phyloP scores from a whole-genome alignment of 768 basidiomycete species.

The Tephrocybe sp. region DNA sequence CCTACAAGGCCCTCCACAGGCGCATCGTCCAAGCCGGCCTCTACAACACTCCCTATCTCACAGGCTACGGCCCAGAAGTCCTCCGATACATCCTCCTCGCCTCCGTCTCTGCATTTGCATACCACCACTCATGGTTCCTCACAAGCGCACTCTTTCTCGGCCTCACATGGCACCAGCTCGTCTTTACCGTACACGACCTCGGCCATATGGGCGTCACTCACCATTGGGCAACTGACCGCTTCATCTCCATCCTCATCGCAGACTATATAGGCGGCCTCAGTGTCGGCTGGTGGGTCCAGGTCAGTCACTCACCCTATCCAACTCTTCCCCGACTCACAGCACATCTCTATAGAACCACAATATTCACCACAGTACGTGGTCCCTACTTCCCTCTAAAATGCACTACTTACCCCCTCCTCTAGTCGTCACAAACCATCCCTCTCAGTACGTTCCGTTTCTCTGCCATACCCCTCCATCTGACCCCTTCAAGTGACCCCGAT shows the following conservation, averaged over 20 bases:
- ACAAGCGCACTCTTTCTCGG: constrained; percentile 81
- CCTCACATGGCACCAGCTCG: constrained; percentile 91
- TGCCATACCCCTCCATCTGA: constrained; percentile 6
- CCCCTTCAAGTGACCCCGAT: constrained; percentile 64
- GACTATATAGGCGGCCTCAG: constrained; percentile 91
- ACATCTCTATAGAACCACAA: constrained; percentile 62
- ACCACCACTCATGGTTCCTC: constrained; percentile 62
- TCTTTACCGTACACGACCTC: constrained; percentile 90
- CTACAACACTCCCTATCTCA: constrained; percentile 77
- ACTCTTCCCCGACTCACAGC: constrained; percentile 6
- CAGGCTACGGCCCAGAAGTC: constrained; percentile 89
- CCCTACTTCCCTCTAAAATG: constrained; percentile 2
- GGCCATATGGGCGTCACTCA: constrained; percentile 95
- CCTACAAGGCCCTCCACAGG: constrained; percentile 78
- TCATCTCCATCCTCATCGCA: constrained; percentile 76
- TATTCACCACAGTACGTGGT: constrained; percentile 28
- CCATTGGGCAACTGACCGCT: constrained; percentile 74
- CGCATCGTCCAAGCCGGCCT: constrained; percentile 76
- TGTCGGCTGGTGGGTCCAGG: constrained; percentile 97
- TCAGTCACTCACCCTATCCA: constrained; percentile 42
- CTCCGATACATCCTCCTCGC: constrained; percentile 73
- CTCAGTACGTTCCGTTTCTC: constrained; percentile 62
- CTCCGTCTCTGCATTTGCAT: constrained; percentile 55
- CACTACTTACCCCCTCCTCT: constrained; percentile 12
- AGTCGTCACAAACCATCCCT: constrained; percentile 98